Evolutionary conservation across 2,329 filamentous ascomycete species (phyloP), one percentile per base, ranked within the genome.

Genomic region (Curvularia sp.): DNA sequence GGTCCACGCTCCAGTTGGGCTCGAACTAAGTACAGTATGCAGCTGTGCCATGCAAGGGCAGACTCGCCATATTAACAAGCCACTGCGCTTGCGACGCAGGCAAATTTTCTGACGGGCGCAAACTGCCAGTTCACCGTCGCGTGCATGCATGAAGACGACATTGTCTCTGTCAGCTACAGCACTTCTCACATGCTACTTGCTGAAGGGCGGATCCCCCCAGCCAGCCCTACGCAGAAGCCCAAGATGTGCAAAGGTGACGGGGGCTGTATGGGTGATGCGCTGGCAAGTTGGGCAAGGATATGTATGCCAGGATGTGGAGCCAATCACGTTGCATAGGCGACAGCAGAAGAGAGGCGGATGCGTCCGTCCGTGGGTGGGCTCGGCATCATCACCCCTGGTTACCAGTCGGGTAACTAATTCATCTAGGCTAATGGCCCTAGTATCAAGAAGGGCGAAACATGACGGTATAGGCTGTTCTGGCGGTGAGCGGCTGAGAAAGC

Each of bases 261-360:
- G 49, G 27, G 13, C 57, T 60, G 59, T 55, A 48, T 66, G 59
- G 63, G 59, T 48, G 65, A 72, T 73, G 71, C 68, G 71, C 56
- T 73, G 71, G 66, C 71, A 71, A 68, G 65, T 57, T 41, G 48
- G 27, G n/a, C 43, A 18, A 47, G 43, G 43, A 27, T 47, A n/a
- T 27, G 27, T n/a, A 9, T 43, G 12, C 23, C 18, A 46, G 47
- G 3, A 23, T 18, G 13, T 25, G 25, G n/a, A 45, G 60, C 67
- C 62, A 69, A 69, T 68, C 27, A 61, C 27, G 52, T 13, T 12
- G 59, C 25, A n/a, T 15, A 58, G 25, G 28, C 15, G 41, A 13
- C 21, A 12, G 41, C 13, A 43, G 15, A 25, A 25, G 49, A 54
- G 48, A 23, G 51, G 45, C 60, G 66, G 65, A 57, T 62, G 61